These are phyloP conservation scores for Friedmanniomyces simplex DNA, from an alignment of 495 filamentous ascomycete species.

Conservation along the genomic window DNA sequence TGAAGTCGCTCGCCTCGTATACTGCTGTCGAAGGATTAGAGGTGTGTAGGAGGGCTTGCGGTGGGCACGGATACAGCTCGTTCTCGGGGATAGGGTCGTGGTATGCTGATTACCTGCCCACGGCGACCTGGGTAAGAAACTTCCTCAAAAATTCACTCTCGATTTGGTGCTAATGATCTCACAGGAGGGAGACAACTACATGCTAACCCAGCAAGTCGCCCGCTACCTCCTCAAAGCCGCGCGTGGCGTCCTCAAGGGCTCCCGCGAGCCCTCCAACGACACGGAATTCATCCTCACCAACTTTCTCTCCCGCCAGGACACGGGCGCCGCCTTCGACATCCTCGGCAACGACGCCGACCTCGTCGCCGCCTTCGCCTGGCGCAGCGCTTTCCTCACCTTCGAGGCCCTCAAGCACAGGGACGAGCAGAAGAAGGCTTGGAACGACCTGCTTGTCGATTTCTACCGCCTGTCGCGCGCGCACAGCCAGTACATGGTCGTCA, in stretches of 20 bases:
- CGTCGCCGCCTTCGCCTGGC: constrained; percentile 61
- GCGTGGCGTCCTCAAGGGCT: constrained; percentile 48
- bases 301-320: constrained; percentile 51
- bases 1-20: constrained; percentile 59
- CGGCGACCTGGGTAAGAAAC: constrained; percentile 2
- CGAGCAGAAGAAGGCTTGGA: constrained; percentile 59
- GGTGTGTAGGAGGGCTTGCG: constrained; percentile 58
- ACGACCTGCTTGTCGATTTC: constrained; percentile 61
- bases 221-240: constrained; percentile 59
- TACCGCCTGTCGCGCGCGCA: constrained; percentile 59
- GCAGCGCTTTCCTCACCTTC: constrained; percentile 57
- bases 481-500: constrained; percentile 58
- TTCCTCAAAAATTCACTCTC: no score
- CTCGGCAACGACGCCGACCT: constrained; percentile 52
- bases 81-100: constrained; percentile 58
- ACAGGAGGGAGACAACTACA: constrained; percentile 61
- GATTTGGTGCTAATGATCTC: background rate
- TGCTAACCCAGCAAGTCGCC: constrained; percentile 70
- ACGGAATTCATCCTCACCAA: constrained; percentile 46
- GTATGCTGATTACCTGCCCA: constrained; percentile 32
- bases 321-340: constrained; percentile 58
- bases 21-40: constrained; percentile 62
- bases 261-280: constrained; percentile 41
- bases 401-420: constrained; percentile 62
- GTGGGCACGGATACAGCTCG: constrained; percentile 62